Evolutionary conservation across 164 flowering plant species (phyloP), one percentile per base, ranked within the genome.

Genomic region (Magnolia sinica): DNA sequence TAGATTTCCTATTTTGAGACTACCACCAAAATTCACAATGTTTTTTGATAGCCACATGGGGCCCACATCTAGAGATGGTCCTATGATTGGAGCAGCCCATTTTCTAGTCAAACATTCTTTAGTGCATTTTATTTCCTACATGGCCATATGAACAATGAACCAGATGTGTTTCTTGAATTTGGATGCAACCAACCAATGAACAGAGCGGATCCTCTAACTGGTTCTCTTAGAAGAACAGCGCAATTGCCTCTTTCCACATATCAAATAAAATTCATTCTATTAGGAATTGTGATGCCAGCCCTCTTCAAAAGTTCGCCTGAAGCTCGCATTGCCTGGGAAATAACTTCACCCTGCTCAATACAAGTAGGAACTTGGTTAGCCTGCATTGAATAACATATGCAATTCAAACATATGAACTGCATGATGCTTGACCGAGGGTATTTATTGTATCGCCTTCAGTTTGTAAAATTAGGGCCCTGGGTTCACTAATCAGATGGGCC

Each of bases 281-380:
- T 80, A 14, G 94, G 92, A 58, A 94, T 85, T 68, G 51, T 79
- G 64, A 92, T 91, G 67, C 94, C 93, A 51, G 98, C 98, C 81
- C 92, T 87, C 72, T 80, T 87, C 83, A 92, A 71, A 76, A 94
- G 89, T 74, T 88, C 85, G 4, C 64, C 69, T 19, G 98, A 87
- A 83, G 93, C 94, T 61, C 78, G 78, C 74, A 79, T 88, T 69
- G 97, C 98, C 77, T 64, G 64, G 50, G 82, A 83, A 51, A 92
- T 73, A 65, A 92, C 83, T 72, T 90, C 89, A 31, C 50, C 90
- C 98, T 92, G 92, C 37, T 22, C 49, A 70, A 58, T 37, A n/a
- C 68, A 74, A 82, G 18, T 68, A 37, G 22, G 13, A 16, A 55
- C 13, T 16, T 55, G 61, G 61, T 55, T 55, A 55, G 61, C 61